Conservation (phyloP, 768 basidiomycete genomes). For the Fomitopsis serialis region DNA sequence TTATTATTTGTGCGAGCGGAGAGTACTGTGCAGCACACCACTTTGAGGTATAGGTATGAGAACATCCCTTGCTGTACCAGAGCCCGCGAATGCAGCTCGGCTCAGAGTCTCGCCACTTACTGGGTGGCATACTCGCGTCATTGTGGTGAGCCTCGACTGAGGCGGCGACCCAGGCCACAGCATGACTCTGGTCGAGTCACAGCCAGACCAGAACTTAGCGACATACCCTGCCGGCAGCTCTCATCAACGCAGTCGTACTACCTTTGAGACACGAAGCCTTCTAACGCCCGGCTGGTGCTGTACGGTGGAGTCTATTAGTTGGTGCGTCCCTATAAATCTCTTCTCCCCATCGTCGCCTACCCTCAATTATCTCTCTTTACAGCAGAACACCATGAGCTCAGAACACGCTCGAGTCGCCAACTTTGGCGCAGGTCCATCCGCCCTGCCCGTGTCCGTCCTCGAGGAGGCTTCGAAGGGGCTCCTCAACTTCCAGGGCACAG, state of each 20-base stretch:
- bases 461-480: conserved; percentile 77
- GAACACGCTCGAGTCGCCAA: conserved; percentile 57
- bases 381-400: conserved; percentile 10
- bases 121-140: neutral
- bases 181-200: neutral
- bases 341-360: conserved; percentile 1
- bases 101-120: too few relatives aligned
- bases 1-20: too few relatives aligned
- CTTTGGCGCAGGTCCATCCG: conserved; percentile 93
- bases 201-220: neutral
- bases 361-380: neutral
- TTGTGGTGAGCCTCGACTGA: neutral
- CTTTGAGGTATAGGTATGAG: too few relatives aligned
- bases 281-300: too few relatives aligned
- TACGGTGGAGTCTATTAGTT: neutral
- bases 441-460: conserved; percentile 83
- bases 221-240: too few relatives aligned
- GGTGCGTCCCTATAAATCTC: neutral
- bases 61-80: too few relatives aligned
- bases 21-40: too few relatives aligned
- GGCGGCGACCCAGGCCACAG: neutral
- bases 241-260: too few relatives aligned
- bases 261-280: too few relatives aligned
- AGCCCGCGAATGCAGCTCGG: too few relatives aligned
- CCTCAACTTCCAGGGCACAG: conserved; percentile 86